A percentile compares a stretch with the other conserved stretches of the same genome.
phyloP scores from a whole-genome alignment of 176 grass and related monocot species.

The Oryza glaberrima region DNA sequence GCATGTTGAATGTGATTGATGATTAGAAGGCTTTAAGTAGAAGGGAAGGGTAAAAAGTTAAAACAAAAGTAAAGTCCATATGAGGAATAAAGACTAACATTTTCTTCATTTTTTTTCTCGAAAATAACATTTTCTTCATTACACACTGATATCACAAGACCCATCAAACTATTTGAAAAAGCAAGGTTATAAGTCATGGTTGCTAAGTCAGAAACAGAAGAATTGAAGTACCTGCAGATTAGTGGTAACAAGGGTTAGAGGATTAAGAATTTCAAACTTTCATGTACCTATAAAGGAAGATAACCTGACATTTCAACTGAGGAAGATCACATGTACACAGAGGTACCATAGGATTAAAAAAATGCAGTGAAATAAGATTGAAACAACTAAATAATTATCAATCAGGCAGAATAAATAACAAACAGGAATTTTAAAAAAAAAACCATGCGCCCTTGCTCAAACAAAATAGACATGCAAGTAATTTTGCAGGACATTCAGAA shows the following conservation, averaged over 20 bases:
- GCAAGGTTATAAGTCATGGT: not conserved
- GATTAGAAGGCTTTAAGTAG: not conserved
- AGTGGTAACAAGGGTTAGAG: not conserved
- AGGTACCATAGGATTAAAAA: not conserved
- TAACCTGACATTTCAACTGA: not conserved
- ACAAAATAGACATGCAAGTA: constrained; percentile 2
- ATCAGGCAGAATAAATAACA: not conserved
- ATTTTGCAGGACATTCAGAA: not conserved
- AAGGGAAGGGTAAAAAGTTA: not conserved
- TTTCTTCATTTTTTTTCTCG: not conserved
- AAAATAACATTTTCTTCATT: not conserved
- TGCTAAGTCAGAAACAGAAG: constrained; percentile 11
- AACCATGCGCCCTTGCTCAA: not conserved
- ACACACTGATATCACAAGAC: not conserved
- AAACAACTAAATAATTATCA: constrained; percentile 4
- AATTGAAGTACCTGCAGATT: not conserved
- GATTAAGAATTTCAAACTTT: not conserved
- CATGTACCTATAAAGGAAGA: not conserved
- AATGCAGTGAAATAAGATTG: not conserved
- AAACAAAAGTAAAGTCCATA: not conserved
- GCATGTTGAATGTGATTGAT: not conserved
- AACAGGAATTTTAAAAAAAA: not conserved
- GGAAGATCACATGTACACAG: not conserved
- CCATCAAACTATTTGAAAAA: not conserved
- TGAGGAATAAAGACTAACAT: not conserved